A percentile compares a stretch with the other conserved stretches of the same genome.
These are phyloP conservation scores for Metarhizium guizhouense DNA, from an alignment of 2,329 filamentous ascomycete genomes.

Conservation along the genomic window DNA sequence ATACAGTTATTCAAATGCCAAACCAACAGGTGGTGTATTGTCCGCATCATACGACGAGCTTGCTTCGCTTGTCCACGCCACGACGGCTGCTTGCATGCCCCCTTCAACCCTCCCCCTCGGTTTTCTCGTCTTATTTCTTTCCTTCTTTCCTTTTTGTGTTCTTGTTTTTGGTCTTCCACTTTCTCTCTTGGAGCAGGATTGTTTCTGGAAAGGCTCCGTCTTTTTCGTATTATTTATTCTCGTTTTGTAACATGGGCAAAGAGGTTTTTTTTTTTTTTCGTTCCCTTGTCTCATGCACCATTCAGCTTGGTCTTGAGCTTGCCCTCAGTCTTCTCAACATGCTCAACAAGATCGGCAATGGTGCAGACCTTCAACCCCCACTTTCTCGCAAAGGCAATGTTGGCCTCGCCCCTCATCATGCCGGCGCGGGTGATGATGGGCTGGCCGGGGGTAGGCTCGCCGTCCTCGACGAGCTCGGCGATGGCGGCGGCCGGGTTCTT, in stretches of 20 bases:
- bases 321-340: slow-evolving; percentile 69
- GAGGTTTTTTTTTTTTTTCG: not conserved
- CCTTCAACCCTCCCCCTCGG: not conserved
- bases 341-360: slow-evolving; percentile 78
- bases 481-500: slow-evolving; percentile 74
- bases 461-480: slow-evolving; percentile 85
- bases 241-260: too few species aligned
- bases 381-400: slow-evolving; percentile 75
- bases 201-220: too few species aligned
- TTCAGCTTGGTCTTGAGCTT: slow-evolving; percentile 33
- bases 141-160: not conserved
- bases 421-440: slow-evolving; percentile 59
- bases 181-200: too few species aligned
- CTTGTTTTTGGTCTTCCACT: too few species aligned
- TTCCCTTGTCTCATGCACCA: slow-evolving; percentile 19
- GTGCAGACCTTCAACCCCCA: slow-evolving; percentile 93
- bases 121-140: not conserved
- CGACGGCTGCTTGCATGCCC: not conserved
- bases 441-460: slow-evolving; percentile 59
- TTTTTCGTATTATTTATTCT: too few species aligned
- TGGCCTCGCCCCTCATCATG: slow-evolving; percentile 88
- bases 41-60: not conserved
- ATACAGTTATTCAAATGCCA: not conserved
- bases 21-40: not conserved
- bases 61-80: not conserved